A percentile compares a stretch with the other conserved stretches of the same genome.
Conservation (phyloP, 2,329 filamentous ascomycete species). For the Ophiobolus disseminans region DNA sequence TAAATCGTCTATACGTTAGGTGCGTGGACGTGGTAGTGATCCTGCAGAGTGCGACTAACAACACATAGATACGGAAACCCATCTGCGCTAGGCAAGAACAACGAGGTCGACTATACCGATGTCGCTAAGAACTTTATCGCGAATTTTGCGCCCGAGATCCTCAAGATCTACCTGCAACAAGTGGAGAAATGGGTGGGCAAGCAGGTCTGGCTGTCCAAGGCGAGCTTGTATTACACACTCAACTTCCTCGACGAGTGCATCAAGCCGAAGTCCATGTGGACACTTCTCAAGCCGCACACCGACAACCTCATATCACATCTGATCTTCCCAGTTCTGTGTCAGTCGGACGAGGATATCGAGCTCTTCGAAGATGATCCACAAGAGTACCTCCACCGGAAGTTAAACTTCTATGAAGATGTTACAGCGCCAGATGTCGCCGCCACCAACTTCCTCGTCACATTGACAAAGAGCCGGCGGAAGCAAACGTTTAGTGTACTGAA, state of each 20-base stretch:
- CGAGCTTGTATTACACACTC: slow-evolving; percentile 89
- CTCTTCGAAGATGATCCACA: slow-evolving; percentile 93
- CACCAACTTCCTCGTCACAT: slow-evolving; percentile 92
- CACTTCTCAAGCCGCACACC: slow-evolving; percentile 89
- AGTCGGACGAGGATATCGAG: slow-evolving; percentile 89
- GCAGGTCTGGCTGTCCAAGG: slow-evolving; percentile 91
- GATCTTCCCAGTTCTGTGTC: slow-evolving; percentile 92
- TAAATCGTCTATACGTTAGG: slow-evolving; percentile 95
- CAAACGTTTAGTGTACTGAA: slow-evolving; percentile 94
- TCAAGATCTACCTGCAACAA: slow-evolving; percentile 92
- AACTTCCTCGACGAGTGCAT: slow-evolving; percentile 97
- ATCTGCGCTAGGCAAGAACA: slow-evolving; percentile 73
- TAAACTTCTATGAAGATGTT: slow-evolving; percentile 98
- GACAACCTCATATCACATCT: slow-evolving; percentile 93
- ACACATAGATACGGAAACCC: slow-evolving; percentile 85
- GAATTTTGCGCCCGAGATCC: slow-evolving; percentile 92
- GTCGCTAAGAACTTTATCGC: slow-evolving; percentile 91
- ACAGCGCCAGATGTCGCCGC: slow-evolving; percentile 94
- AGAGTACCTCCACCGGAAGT: slow-evolving; percentile 94
- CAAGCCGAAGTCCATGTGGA: slow-evolving; percentile 97
- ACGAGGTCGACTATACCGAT: slow-evolving; percentile 75
- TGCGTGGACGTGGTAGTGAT: slow-evolving; percentile 50
- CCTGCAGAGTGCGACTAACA: slow-evolving; percentile 18
- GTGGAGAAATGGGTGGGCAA: slow-evolving; percentile 98
- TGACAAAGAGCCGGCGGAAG: slow-evolving; percentile 93